phyloP scores from a whole-genome alignment of 305 asterid species.

The Caryopteris hybrid region DNA sequence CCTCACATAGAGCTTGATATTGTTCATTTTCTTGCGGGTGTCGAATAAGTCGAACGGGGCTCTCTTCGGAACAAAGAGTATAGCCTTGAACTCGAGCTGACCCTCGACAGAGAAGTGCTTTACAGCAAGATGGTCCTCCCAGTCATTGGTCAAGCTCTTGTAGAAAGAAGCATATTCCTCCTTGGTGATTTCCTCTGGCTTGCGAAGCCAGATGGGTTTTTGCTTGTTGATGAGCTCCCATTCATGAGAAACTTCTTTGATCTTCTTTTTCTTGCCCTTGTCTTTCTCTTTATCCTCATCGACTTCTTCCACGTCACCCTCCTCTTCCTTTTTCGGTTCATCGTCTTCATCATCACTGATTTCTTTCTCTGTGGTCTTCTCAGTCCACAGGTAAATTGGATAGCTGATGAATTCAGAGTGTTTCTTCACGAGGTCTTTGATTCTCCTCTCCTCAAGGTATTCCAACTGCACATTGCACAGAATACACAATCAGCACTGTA shows the following conservation, averaged over 20 bases:
- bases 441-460: slow-evolving; percentile 48
- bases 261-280: slow-evolving; percentile 47
- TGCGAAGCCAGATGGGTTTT: slow-evolving; percentile 58
- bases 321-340: slow-evolving; percentile 44
- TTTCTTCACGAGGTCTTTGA: slow-evolving; percentile 53
- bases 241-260: slow-evolving; percentile 50
- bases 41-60: slow-evolving; percentile 57
- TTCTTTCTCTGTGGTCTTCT: slow-evolving; percentile 52
- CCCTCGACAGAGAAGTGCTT: slow-evolving; percentile 68
- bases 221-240: slow-evolving; percentile 52
- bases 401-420: slow-evolving; percentile 61
- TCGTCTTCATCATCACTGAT: slow-evolving; percentile 53
- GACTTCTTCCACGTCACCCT: slow-evolving; percentile 43
- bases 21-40: slow-evolving; percentile 45
- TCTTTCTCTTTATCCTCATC: slow-evolving; percentile 49
- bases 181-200: slow-evolving; percentile 56
- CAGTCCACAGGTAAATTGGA: slow-evolving; percentile 52
- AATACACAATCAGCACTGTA: too few relatives aligned
- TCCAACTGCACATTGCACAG: slow-evolving; percentile 27
- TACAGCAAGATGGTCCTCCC: slow-evolving; percentile 64
- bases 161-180: slow-evolving; percentile 60
- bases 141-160: slow-evolving; percentile 57
- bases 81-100: slow-evolving; percentile 59
- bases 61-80: slow-evolving; percentile 53
- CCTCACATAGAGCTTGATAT: slow-evolving; percentile 55